Evolutionary conservation across 179 eudicot species (phyloP).

Genomic region (Corrigiola litoralis): DNA sequence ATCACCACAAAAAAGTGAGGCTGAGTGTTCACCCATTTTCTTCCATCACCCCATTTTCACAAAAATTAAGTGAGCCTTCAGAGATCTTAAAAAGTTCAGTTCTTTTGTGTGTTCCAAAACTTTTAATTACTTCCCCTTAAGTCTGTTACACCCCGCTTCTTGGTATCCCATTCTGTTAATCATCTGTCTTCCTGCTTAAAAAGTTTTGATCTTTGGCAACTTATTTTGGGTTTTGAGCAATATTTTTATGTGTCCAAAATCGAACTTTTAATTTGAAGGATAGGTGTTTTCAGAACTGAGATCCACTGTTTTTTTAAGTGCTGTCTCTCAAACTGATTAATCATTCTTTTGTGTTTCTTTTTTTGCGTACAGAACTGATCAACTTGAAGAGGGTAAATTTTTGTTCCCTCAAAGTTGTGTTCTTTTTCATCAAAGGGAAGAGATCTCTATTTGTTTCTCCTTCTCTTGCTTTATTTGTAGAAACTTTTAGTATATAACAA

Average conservation of each 20-base stretch:
- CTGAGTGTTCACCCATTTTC: slow-evolving; percentile 13
- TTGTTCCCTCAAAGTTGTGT: slow-evolving; percentile 31
- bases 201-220: slow-evolving; percentile 19
- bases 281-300: slow-evolving; percentile 30
- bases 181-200: slow-evolving; percentile 21
- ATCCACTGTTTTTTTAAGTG: slow-evolving; percentile 14
- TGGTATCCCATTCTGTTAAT: slow-evolving; percentile 31
- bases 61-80: slow-evolving; percentile 28
- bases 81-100: background rate
- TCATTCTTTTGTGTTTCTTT: background rate
- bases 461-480: slow-evolving; percentile 1
- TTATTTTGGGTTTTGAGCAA: background rate
- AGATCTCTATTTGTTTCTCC: slow-evolving; percentile 35
- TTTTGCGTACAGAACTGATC: background rate
- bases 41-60: background rate
- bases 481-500: background rate
- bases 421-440: slow-evolving; percentile 7
- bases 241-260: background rate
- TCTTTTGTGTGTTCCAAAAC: background rate
- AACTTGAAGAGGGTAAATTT: slow-evolving; percentile 33
- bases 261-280: slow-evolving; percentile 14
- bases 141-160: slow-evolving; percentile 22
- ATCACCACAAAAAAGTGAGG: slow-evolving; percentile 16
- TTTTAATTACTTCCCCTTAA: background rate
- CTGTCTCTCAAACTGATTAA: background rate